phyloP scores from a whole-genome alignment of 495 filamentous ascomycete genomes.

The Penicillium antarcticum region DNA sequence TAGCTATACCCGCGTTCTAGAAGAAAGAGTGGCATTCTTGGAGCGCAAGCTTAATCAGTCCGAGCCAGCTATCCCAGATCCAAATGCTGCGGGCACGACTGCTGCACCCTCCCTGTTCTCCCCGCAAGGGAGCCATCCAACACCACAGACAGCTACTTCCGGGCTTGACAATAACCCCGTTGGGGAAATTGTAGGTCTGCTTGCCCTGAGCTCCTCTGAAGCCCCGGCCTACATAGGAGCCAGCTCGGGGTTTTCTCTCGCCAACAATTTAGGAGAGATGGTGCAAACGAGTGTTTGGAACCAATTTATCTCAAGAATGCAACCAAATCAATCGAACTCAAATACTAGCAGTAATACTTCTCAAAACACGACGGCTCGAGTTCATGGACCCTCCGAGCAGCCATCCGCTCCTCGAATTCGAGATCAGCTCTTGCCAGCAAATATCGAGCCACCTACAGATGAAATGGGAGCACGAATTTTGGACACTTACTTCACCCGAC shows the following conservation, averaged over 20 bases:
- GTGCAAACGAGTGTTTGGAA: constrained; percentile 53
- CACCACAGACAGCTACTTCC: constrained; percentile 18
- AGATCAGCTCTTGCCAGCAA: constrained; percentile 33
- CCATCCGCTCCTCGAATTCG: constrained; percentile 6
- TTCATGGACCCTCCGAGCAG: constrained; percentile 8
- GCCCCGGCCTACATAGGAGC: constrained; percentile 52
- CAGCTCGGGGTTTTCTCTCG: constrained; percentile 49
- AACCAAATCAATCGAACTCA: constrained; percentile 15
- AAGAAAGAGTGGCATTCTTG: constrained; percentile 46
- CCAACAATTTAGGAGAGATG: constrained; percentile 50
- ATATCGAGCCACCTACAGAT: constrained; percentile 47
- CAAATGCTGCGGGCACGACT: constrained; percentile 11
- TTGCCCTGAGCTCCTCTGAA: constrained; percentile 46
- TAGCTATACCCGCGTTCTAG: constrained; percentile 46
- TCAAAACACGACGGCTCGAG: not conserved
- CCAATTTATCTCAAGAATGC: constrained; percentile 40
- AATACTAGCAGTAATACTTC: not conserved
- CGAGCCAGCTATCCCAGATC: constrained; percentile 11
- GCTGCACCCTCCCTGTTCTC: constrained; percentile 22
- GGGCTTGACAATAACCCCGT: constrained; percentile 40
- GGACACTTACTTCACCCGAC: constrained; percentile 42
- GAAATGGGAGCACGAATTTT: constrained; percentile 46
- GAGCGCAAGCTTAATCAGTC: constrained; percentile 34
- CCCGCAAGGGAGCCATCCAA: constrained; percentile 22
- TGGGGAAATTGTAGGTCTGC: constrained; percentile 50